Base-by-base conservation (phyloP, 495 filamentous ascomycete genomes). In the Penicillium canariense region DNA sequence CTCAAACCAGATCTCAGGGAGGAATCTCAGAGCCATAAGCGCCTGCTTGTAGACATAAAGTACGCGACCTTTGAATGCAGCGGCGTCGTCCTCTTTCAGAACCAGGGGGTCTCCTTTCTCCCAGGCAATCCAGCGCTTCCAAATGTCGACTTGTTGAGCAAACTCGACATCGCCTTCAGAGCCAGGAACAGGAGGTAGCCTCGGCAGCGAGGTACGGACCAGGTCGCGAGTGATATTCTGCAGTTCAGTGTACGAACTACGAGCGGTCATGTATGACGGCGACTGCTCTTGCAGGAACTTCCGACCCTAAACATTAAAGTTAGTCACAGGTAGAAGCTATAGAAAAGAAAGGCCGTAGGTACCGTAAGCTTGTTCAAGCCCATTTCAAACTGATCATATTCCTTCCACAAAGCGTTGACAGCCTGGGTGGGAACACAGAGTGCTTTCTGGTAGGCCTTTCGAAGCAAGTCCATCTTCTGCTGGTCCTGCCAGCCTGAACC, bases 331-430 rank as follows among this genome's bases (percentile, higher is more conserved):
- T 73, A 5, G 43, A 30, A 10, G 5, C 50, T 52, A 46, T 49
- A 31, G 23, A 12, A 9, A 18, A 44, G 26, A 44, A 11, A 5
- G 18, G 42, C 4, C 27, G 31, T 6, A 34, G 59, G 73, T 77
- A 90, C 88, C 35, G 89, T 89, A 49, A 89, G 77, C 70, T 96
- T 97, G 71, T 96, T 97, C 28, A 96, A 70, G 8, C 84, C 81
- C 84, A 91, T 89, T 71, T 98, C 94, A 63, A 97, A 98, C 61
- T 85, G 81, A 70, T 96, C 91, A 63, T 97, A 98, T 65, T 98
- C 93, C 72, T 94, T 96, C 94, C 94, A 98, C 9, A 98, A 68
- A 11, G 76, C 78, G 60, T 91, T 89, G 43, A 94, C 80, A 28
- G 83, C 88, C 42, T 86, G 79, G 11, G 87, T 93, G 4, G 94